A percentile compares a stretch with the other conserved stretches of the same genome.
phyloP scores from a whole-genome alignment of 768 basidiomycete species.

The Mycena vulgaris region DNA sequence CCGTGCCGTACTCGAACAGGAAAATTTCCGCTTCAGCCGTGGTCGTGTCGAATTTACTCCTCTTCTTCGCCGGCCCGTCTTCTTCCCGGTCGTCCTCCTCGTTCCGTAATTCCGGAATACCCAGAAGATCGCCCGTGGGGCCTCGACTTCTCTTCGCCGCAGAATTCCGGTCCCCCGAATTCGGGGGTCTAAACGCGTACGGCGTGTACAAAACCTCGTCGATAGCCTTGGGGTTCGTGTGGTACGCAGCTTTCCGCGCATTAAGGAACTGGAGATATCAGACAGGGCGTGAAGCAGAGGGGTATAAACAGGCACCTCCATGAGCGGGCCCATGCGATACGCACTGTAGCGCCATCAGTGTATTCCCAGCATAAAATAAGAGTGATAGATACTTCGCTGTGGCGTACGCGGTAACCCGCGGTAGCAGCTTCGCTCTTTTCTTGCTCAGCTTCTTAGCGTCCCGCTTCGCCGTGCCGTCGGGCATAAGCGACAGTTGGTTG shows the following conservation, averaged over 20 bases:
- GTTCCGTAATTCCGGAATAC: slow-evolving; percentile 77
- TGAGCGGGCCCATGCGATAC: slow-evolving; percentile 88
- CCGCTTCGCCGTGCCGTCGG: slow-evolving; percentile 92
- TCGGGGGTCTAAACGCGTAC: slow-evolving; percentile 66
- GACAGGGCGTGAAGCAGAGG: not conserved
- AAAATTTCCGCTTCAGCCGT: slow-evolving; percentile 90
- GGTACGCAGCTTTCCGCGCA: slow-evolving; percentile 85
- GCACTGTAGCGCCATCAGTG: slow-evolving; percentile 65
- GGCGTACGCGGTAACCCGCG: slow-evolving; percentile 96
- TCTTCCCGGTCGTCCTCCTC: slow-evolving; percentile 50
- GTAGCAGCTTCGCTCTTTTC: slow-evolving; percentile 93
- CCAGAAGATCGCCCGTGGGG: slow-evolving; percentile 81
- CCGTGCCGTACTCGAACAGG: slow-evolving; percentile 93
- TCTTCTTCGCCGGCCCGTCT: slow-evolving; percentile 62
- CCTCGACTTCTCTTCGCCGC: slow-evolving; percentile 11
- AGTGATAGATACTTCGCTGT: slow-evolving; percentile 82
- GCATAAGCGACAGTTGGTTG: slow-evolving; percentile 94
- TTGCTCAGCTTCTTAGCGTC: slow-evolving; percentile 94
- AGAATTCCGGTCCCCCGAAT: slow-evolving; percentile 23
- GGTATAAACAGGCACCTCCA: slow-evolving; percentile 58
- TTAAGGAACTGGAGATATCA: slow-evolving; percentile 72
- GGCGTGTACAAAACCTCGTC: slow-evolving; percentile 97
- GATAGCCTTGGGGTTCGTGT: slow-evolving; percentile 88
- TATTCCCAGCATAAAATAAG: not conserved
- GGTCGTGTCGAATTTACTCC: slow-evolving; percentile 77